phyloP scores from a whole-genome alignment of 345 rosid genomes.

The Balakata baccata region DNA sequence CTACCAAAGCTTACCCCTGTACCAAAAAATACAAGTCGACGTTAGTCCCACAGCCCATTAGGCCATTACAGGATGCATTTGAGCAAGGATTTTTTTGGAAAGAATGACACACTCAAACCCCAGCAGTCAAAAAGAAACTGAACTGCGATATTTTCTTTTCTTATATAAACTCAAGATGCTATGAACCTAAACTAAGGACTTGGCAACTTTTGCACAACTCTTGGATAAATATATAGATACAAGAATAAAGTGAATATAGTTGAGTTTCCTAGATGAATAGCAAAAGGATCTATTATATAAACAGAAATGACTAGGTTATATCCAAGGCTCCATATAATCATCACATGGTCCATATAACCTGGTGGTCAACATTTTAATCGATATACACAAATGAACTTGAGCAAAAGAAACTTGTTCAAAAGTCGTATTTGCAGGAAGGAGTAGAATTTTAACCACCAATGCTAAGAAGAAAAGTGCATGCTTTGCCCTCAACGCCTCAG shows the following conservation, averaged over 20 bases:
- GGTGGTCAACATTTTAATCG: too few relatives aligned
- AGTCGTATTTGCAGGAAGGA: too few relatives aligned
- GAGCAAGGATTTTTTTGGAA: background rate
- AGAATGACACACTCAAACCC: background rate
- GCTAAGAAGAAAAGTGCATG: too few relatives aligned
- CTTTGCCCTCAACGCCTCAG: too few relatives aligned
- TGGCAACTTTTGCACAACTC: too few relatives aligned
- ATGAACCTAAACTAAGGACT: background rate
- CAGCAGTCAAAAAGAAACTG: background rate
- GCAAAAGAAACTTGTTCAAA: too few relatives aligned
- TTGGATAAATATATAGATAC: too few relatives aligned
- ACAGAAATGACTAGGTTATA: background rate
- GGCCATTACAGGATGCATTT: background rate
- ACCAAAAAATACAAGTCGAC: slow-evolving; percentile 4
- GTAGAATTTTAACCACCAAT: too few relatives aligned
- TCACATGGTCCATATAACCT: background rate
- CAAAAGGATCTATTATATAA: background rate
- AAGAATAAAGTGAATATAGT: background rate
- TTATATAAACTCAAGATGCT: too few relatives aligned
- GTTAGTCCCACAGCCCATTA: background rate
- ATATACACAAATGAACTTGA: too few relatives aligned
- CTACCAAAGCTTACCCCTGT: slow-evolving; percentile 18
- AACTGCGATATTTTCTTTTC: background rate
- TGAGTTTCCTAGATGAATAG: background rate
- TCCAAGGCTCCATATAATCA: background rate